Evolutionary conservation across 768 basidiomycete species (phyloP).

Genomic region (Boletus rufocinnamomeus): DNA sequence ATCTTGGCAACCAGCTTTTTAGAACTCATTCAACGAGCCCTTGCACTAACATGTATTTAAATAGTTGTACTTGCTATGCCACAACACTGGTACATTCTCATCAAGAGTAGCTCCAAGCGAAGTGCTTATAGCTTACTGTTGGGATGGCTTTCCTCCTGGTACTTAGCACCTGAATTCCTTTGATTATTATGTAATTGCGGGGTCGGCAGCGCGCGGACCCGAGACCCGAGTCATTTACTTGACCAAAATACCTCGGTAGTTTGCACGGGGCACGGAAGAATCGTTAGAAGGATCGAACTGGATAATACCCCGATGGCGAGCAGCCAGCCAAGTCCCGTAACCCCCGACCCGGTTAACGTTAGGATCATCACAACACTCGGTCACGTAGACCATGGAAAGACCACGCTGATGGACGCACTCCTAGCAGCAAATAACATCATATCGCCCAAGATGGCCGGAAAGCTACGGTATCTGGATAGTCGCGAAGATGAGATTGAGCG

Average conservation of each 20-base stretch:
- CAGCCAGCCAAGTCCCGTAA: slow-evolving; percentile 17
- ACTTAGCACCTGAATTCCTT: not conserved
- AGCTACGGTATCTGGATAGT: slow-evolving; percentile 92
- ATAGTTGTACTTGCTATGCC: not conserved
- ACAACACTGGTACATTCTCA: not conserved
- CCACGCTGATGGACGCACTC: slow-evolving; percentile 91
- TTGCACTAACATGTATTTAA: not conserved
- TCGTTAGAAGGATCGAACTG: not conserved
- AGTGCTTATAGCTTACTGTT: not conserved
- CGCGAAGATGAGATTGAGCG: slow-evolving; percentile 97
- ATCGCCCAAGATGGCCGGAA: slow-evolving; percentile 91
- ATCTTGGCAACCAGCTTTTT: not conserved
- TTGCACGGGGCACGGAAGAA: not conserved
- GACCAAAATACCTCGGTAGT: not conserved
- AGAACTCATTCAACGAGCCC: not conserved
- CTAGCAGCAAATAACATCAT: slow-evolving; percentile 98
- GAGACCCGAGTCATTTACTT: slow-evolving; percentile 1
- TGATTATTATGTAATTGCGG: slow-evolving; percentile 8
- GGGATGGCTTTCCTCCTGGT: no score
- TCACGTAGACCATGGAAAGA: slow-evolving; percentile 96
- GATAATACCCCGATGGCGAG: slow-evolving; percentile 24
- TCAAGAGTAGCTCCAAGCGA: not conserved
- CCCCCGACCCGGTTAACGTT: slow-evolving; percentile 46
- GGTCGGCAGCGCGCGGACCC: no score
- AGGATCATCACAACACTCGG: slow-evolving; percentile 85